These are phyloP conservation scores for Lactifluus pinguis DNA, from an alignment of 768 basidiomycete species.

Conservation along the genomic window DNA sequence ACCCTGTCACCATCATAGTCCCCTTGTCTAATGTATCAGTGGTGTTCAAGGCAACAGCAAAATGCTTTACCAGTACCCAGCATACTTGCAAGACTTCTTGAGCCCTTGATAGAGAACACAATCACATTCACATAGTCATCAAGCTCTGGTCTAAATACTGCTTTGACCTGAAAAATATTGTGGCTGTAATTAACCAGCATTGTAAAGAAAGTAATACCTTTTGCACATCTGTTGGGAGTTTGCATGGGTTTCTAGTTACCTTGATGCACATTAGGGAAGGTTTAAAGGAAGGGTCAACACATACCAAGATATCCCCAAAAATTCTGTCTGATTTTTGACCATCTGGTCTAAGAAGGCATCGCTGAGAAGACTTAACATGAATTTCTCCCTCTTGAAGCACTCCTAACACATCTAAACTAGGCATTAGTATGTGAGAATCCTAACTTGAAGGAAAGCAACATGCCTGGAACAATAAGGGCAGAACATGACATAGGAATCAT, in stretches of 20 bases:
- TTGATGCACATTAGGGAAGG: slow-evolving; percentile 17
- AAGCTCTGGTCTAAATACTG: slow-evolving; percentile 44
- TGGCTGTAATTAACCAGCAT: neutral
- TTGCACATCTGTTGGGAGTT: slow-evolving; percentile 56
- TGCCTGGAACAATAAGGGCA: slow-evolving; percentile 57
- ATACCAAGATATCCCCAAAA: slow-evolving; percentile 48
- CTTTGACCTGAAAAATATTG: slow-evolving; percentile 37
- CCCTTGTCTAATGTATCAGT: slow-evolving; percentile 29
- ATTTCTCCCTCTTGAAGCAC: slow-evolving; percentile 47
- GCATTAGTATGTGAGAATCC: neutral
- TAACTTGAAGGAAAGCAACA: neutral
- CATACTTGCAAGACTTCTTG: slow-evolving; percentile 49
- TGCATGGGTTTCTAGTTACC: slow-evolving; percentile 63
- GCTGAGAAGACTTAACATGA: slow-evolving; percentile 42
- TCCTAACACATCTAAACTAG: slow-evolving; percentile 39
- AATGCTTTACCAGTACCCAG: slow-evolving; percentile 46
- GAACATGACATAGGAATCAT: slow-evolving; percentile 48
- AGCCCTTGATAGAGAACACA: slow-evolving; percentile 28
- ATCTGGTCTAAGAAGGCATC: slow-evolving; percentile 33
- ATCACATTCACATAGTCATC: slow-evolving; percentile 48
- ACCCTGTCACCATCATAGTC: slow-evolving; percentile 68
- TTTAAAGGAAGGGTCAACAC: slow-evolving; percentile 6
- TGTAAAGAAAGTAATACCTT: slow-evolving; percentile 38
- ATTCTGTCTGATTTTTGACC: slow-evolving; percentile 42
- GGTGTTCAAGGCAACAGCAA: neutral